phyloP scores from a whole-genome alignment of 75 land plant species.

The Ceratopteris richardii region DNA sequence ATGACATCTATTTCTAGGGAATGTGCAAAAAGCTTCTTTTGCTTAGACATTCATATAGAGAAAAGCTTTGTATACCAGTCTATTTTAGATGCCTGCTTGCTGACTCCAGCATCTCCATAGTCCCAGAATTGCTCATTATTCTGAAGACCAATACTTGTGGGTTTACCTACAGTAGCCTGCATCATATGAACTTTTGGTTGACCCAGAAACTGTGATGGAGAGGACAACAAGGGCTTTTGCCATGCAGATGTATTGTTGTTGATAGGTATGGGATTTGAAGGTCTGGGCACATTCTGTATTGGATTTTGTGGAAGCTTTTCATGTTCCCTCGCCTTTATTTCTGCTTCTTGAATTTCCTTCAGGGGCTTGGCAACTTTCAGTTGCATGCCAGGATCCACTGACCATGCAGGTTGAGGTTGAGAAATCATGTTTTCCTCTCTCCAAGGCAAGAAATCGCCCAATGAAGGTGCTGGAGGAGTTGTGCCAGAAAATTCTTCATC shows the following conservation, averaged over 20 bases:
- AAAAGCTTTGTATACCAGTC: too few species aligned
- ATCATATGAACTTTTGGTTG: slow-evolving; percentile 22
- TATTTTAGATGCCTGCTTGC: slow-evolving; percentile 13
- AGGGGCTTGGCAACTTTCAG: slow-evolving; percentile 49
- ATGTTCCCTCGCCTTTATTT: slow-evolving; percentile 9
- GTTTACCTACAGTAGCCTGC: too few species aligned
- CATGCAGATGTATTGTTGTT: slow-evolving; percentile 16
- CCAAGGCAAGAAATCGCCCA: slow-evolving; percentile 75
- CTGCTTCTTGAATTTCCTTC: slow-evolving; percentile 54
- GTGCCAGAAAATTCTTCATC: slow-evolving; percentile 4
- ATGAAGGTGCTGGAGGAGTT: slow-evolving; percentile 72
- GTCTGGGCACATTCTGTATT: slow-evolving; percentile 17
- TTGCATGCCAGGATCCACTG: slow-evolving; percentile 46
- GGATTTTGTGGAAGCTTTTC: too few species aligned
- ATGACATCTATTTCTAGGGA: too few species aligned
- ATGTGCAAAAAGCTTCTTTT: too few species aligned
- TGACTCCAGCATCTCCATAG: neutral
- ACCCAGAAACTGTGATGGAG: slow-evolving; percentile 25
- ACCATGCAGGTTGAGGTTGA: slow-evolving; percentile 71
- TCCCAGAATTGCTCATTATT: slow-evolving; percentile 1
- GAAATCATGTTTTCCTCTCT: slow-evolving; percentile 44
- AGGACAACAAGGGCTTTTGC: slow-evolving; percentile 18
- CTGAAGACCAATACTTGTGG: too few species aligned
- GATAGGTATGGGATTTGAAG: slow-evolving; percentile 20
- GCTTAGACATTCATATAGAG: too few species aligned